These are phyloP conservation scores for Bolboschoenoplectus hybrid DNA, from an alignment of 202 grass and related monocot genomes.

Conservation along the genomic window DNA sequence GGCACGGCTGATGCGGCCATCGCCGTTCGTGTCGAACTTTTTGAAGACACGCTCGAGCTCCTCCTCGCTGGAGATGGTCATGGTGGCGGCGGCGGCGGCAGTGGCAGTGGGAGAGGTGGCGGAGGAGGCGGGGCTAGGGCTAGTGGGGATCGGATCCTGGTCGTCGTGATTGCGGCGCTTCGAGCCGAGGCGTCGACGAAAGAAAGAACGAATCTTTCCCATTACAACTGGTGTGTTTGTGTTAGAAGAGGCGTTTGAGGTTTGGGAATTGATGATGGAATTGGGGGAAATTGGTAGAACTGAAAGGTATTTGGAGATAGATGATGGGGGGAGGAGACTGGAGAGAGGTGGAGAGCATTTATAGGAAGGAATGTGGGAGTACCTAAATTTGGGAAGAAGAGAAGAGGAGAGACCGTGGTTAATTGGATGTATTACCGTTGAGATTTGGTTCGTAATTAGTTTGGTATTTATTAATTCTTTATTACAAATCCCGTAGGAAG, in stretches of 20 bases:
- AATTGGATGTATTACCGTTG: not conserved
- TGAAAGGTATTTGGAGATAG: not conserved
- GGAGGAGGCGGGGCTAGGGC: slow-evolving; percentile 44
- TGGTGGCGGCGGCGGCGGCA: not conserved
- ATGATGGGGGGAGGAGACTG: not conserved
- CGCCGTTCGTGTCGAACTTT: slow-evolving; percentile 92
- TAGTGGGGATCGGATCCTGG: not conserved
- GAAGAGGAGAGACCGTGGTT: not conserved
- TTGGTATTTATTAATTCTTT: not conserved
- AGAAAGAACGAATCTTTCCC: slow-evolving; percentile 46
- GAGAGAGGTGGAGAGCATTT: not conserved
- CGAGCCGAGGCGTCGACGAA: not conserved
- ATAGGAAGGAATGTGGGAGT: not conserved
- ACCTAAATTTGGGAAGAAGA: slow-evolving; percentile 6
- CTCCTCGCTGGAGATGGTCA: slow-evolving; percentile 33
- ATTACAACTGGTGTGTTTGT: not conserved
- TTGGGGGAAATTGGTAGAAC: not conserved
- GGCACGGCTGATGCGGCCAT: slow-evolving; percentile 72
- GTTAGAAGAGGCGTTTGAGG: not conserved
- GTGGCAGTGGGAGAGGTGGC: slow-evolving; percentile 33
- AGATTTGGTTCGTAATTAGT: slow-evolving; percentile 33
- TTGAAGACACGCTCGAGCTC: slow-evolving; percentile 79
- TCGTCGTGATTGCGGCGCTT: not conserved
- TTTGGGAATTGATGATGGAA: not conserved
- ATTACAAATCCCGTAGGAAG: not conserved